Evolutionary conservation across 1,139 yeast genomes (phyloP).

Genomic region (Geotrichum fermentans): DNA sequence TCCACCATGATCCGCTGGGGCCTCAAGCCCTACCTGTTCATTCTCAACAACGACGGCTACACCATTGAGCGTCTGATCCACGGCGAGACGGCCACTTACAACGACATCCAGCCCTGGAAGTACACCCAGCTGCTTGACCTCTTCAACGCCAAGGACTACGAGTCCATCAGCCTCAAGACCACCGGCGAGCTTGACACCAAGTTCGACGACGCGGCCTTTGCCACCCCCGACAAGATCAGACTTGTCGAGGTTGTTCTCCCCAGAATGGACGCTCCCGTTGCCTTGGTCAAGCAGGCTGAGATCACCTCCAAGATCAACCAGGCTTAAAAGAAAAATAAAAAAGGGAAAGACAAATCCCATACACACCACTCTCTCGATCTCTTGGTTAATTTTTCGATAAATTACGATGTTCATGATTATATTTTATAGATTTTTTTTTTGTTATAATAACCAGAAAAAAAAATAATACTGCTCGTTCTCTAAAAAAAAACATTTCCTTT

Average conservation of each 20-base stretch:
- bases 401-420: too few relatives aligned
- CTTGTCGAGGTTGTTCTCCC: constrained; percentile 75
- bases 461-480: too few relatives aligned
- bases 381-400: too few relatives aligned
- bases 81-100: constrained; percentile 70
- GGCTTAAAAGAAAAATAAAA: too few relatives aligned
- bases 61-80: constrained; percentile 86
- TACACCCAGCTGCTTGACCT: constrained; percentile 62
- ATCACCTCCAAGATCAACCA: constrained; percentile 62
- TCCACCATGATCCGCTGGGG: constrained; percentile 79
- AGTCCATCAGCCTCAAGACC: constrained; percentile 48
- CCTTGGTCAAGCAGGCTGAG: constrained; percentile 70
- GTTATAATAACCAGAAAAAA: too few relatives aligned
- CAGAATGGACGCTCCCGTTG: constrained; percentile 74
- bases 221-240: constrained; percentile 61
- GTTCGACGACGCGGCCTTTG: constrained; percentile 52
- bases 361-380: too few relatives aligned
- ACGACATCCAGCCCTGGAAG: constrained; percentile 80
- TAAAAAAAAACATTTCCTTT: too few relatives aligned
- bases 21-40: constrained; percentile 73
- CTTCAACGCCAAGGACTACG: constrained; percentile 56
- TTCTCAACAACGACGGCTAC: constrained; percentile 81
- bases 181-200: constrained; percentile 63
- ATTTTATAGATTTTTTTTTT: too few relatives aligned
- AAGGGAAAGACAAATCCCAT: too few relatives aligned